Evolutionary conservation across 2,329 filamentous ascomycete genomes (phyloP).

Genomic region (Leptographium flavum): DNA sequence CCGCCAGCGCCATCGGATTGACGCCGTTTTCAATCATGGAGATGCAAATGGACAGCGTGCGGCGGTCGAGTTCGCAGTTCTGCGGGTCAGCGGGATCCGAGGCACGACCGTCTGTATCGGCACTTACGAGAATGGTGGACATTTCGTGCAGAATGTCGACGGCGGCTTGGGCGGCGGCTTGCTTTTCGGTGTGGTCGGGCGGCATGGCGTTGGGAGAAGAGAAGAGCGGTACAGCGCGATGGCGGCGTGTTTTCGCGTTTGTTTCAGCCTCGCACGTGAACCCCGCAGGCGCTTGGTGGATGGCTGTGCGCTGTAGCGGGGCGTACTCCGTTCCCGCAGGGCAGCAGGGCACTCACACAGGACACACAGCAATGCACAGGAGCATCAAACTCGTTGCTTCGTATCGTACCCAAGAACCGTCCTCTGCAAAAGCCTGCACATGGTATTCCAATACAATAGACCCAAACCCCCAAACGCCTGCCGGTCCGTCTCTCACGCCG

Average conservation of each 20-base stretch:
- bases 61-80: conserved; percentile 89
- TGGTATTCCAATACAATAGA: background rate
- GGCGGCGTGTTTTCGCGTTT: no score
- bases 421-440: no score
- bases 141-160: conserved; percentile 77
- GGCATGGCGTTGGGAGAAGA: conserved; percentile 12
- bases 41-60: conserved; percentile 85
- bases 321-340: no score
- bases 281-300: no score
- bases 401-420: no score
- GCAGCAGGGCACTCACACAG: no score
- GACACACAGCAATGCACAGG: no score
- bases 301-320: no score
- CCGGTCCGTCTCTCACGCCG: conserved; percentile 17
- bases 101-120: background rate
- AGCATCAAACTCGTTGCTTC: no score
- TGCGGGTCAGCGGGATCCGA: conserved; percentile 21
- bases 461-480: background rate
- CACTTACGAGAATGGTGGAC: conserved; percentile 72
- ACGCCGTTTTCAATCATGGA: conserved; percentile 96
- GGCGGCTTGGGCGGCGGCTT: conserved; percentile 64
- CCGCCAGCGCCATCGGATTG: conserved; percentile 86
- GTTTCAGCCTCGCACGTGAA: no score
- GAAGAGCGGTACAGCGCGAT: no score
- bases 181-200: conserved; percentile 46